Evolutionary conservation across 805 yeast genomes (phyloP), one percentile per base, ranked within the genome.

Genomic region (Wickerhamomyces pijperi): DNA sequence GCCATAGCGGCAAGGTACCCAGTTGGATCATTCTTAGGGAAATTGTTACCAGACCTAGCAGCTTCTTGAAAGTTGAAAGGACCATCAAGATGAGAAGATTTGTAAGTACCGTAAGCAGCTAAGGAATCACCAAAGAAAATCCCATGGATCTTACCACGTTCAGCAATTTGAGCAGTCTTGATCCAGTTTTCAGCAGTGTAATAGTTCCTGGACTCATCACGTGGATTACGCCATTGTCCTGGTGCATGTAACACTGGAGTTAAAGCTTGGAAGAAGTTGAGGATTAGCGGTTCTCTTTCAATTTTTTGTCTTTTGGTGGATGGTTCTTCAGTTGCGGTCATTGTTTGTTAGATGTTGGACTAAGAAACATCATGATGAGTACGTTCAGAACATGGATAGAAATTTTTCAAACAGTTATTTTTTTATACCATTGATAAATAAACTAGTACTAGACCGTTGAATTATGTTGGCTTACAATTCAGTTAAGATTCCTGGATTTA

Each of bases 81-180:
- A 12, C 71, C 71, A 29, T 39, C 48, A 4, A 45, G 40, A n/a
- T 42, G 43, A 18, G 39, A 34, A 2, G 50, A 46, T 42, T 65
- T 58, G 43, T 61, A 64, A 18, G 61, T 65, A 42, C 65, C 68
- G 38, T 63, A 64, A 5, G 60, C 58, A 13, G 65, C 68, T 17
- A 64, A 46, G 11, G 61, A 60, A 47, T 65, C 70, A 36, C 69
- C 70, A 39, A 64, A 48, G 43, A 65, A 65, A 4, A 64, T 38
- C 15, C 58, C 60, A 41, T 63, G 64, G 42, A 65, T 48, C 47
- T 64, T 64, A 15, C 68, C 70, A 37, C 55, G 51, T 44, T 65
- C 70, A 31, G 65, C 56, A 20, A 61, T 36, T 38, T 64, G 57
- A 7, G 68, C 70, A 12, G 65, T 43, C 34, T 64, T 51, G 33